Base-by-base conservation (phyloP, 2,329 filamentous ascomycete genomes). In the Venturia asperata region DNA sequence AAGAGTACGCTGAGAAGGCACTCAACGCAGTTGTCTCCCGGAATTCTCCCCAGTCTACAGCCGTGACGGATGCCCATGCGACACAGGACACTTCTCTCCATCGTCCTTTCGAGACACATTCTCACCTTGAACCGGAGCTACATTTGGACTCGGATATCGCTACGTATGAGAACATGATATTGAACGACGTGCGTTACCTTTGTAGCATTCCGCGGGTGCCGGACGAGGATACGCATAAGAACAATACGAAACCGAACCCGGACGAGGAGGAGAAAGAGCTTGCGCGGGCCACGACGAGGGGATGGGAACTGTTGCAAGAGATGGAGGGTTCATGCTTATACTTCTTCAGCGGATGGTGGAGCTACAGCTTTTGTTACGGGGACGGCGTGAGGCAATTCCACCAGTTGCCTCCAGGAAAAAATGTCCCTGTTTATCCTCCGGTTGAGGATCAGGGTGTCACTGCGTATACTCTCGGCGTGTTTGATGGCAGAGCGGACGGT, bases 341-440 rank as follows among this genome's bases (percentile, higher is more conserved):
- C 78, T 90, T 86, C 74, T 78, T 92, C 69, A 89, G 87, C 0
- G 92, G 92, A 0, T 97, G 92, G 92, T 97, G 92, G 92, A 94
- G 89, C 72, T 97, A 97, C 77, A 89, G 88, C 70, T 96, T 96
- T 76, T 97, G 92, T 80, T 94, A 96, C 77, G 90, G 90, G 73
- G 83, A 87, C 67, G 86, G 93, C 68, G 87, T 97, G 67, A 89
- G 90, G 71, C 92, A 97, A 76, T 97, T 95, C 76, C 92, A 97
- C 74, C 91, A 91, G 56, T 78, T 93, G 66, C 84, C 91, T 0
- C 85, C 86, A 1, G 82, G 85, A 56, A 86, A 87, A 67, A 87
- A 87, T 3, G 84, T 89, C 13, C 83, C 85, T 1, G 76, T 80
- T 37, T 87, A 85, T 69, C 88, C 90, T 30, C 92, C 92, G 0